phyloP scores from a whole-genome alignment of 352 stramenopile genomes.

The Saprolegnia parasitica region DNA sequence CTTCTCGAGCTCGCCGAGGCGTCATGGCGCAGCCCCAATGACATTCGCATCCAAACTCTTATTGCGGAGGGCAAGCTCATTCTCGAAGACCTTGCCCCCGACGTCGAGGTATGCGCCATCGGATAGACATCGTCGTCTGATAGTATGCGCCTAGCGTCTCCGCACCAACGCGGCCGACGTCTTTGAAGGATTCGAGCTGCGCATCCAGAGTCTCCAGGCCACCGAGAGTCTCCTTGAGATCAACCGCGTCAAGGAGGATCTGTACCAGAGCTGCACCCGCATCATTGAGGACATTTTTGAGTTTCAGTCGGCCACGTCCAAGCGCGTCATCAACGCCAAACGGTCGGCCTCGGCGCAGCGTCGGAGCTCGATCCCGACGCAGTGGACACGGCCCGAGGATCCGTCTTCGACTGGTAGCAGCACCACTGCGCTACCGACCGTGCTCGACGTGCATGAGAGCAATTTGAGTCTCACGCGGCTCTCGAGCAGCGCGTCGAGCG shows the following conservation, averaged over 20 bases:
- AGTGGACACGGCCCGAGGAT: neutral
- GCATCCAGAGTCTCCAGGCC: conserved; percentile 4
- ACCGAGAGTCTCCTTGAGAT: conserved; percentile 10
- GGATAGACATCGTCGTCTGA: neutral
- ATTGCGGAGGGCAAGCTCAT: conserved; percentile 2
- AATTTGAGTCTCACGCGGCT: neutral
- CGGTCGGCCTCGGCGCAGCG: neutral
- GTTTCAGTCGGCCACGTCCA: conserved; percentile 17
- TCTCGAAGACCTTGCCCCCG: neutral
- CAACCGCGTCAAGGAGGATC: conserved; percentile 19
- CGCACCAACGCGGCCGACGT: conserved; percentile 37
- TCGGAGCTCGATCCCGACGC: conserved; percentile 10
- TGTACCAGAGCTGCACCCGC: conserved; percentile 8
- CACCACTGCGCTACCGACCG: neutral
- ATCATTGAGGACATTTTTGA: conserved; percentile 12
- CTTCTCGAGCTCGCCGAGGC: conserved; percentile 61
- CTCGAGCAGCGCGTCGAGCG: conserved; percentile 10
- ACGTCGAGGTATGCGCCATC: conserved; percentile 8
- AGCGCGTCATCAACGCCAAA: conserved; percentile 4
- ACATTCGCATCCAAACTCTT: neutral
- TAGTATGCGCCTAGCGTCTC: conserved; percentile 38
- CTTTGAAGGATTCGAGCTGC: conserved; percentile 40
- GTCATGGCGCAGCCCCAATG: neutral
- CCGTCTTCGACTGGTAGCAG: neutral
- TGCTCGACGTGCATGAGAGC: neutral